These are phyloP conservation scores for Lentinula sp. DNA, from an alignment of 768 basidiomycete genomes.

Conservation along the genomic window DNA sequence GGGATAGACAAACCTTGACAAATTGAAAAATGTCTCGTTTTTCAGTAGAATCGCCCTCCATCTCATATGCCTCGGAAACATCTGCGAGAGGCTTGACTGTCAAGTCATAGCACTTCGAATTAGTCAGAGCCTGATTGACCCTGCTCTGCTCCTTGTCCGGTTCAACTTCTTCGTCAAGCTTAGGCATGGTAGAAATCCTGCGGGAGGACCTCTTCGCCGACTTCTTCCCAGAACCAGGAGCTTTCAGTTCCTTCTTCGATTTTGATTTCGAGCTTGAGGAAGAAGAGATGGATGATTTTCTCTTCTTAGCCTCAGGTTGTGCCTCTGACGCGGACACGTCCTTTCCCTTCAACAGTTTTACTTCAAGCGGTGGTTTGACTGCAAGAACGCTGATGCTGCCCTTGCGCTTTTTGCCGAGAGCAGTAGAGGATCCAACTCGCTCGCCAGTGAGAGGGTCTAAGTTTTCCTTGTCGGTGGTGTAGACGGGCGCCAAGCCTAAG, in stretches of 20 bases:
- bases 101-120: constrained; percentile 75
- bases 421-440: constrained; percentile 35
- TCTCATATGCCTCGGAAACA: constrained; percentile 63
- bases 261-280: constrained; percentile 12
- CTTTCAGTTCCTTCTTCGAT: constrained; percentile 33
- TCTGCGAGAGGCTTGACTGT: constrained; percentile 77
- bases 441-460: constrained; percentile 69
- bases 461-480: constrained; percentile 69
- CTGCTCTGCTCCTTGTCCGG: constrained; percentile 20
- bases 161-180: constrained; percentile 47
- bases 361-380: constrained; percentile 39
- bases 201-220: constrained; percentile 31
- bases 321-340: constrained; percentile 15
- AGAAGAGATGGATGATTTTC: constrained; percentile 36
- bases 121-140: constrained; percentile 47
- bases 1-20: constrained; percentile 38
- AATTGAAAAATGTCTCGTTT: constrained; percentile 31
- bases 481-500: constrained; percentile 25
- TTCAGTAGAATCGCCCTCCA: constrained; percentile 15
- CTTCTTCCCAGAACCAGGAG: constrained; percentile 27
- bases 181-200: constrained; percentile 55
- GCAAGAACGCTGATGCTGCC: constrained; percentile 49
- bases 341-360: constrained; percentile 34
- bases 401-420: constrained; percentile 48
- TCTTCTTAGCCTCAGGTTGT: constrained; percentile 52